Evolutionary conservation across 2,329 filamentous ascomycete genomes (phyloP), one percentile per base, ranked within the genome.

Genomic region (Colletotrichum sp.): DNA sequence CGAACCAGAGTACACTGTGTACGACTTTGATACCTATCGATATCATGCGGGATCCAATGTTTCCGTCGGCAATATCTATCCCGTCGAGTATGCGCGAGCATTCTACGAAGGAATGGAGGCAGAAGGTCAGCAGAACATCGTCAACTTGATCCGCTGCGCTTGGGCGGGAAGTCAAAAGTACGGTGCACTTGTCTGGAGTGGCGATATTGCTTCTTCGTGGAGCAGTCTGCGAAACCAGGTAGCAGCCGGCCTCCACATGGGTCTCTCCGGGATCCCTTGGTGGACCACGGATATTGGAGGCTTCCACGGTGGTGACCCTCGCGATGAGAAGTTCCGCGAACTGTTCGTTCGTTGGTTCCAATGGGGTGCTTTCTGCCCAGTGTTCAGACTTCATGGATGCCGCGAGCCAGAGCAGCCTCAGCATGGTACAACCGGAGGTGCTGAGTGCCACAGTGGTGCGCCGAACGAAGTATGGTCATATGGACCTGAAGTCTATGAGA

Each of bases 201-300:
- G 92, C 16, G 93, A 94, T 79, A 92, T 94, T 74, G 92, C 92
- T 0, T 91, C 89, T 0, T 92, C 90, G 0, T 94, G 92, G 92
- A 82, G 81, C 4, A 91, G 87, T 30, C 86, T 93, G 64, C 87
- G 90, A 5, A 88, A 90, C 74, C 92, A 94, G 80, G 84, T 94
- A 4, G 87, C 90, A 0, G 92, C 92, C 0, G 92, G 92, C 0
- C 84, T 94, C 24, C 92, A 93, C 80, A 93, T 93, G 90, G 92
- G 91, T 0, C 83, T 94, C 6, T 87, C 91, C 0, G 92, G 92
- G 0, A 87, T 94, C 12, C 89, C 91, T 0, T 93, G 92, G 92
- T 94, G 91, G 91, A 94, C 92, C 0, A 94, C 92, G 1, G 92
- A 94, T 78, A 94, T 94, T 69, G 92, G 93, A 3, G 93, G 93